A percentile compares a stretch with the other conserved stretches of the same genome.
phyloP scores from a whole-genome alignment of 768 basidiomycete species.

The Mycena pura region DNA sequence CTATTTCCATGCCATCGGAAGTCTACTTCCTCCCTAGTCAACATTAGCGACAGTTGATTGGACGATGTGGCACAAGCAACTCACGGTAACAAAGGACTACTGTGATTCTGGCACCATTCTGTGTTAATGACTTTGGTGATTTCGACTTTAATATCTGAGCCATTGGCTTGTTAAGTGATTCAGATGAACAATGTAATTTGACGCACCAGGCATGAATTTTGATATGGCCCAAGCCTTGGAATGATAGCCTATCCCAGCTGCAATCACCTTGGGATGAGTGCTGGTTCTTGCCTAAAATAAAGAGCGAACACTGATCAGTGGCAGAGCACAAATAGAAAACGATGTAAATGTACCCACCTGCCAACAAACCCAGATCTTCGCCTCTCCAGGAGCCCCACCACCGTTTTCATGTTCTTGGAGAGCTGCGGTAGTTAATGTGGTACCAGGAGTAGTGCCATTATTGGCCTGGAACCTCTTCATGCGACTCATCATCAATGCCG shows the following conservation, averaged over 20 bases:
- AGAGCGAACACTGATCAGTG: too few relatives aligned
- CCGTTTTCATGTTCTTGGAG: background rate
- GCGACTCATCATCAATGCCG: too few relatives aligned
- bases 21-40: background rate
- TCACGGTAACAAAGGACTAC: background rate
- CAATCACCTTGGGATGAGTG: too few relatives aligned
- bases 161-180: too few relatives aligned
- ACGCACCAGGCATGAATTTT: too few relatives aligned
- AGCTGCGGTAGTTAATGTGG: background rate
- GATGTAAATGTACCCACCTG: background rate
- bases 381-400: background rate
- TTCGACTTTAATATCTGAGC: too few relatives aligned
- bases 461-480: background rate
- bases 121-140: too few relatives aligned
- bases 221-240: too few relatives aligned
- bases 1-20: background rate
- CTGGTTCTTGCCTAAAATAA: background rate
- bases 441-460: background rate
- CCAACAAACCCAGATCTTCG: conserved; percentile 1
- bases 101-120: too few relatives aligned
- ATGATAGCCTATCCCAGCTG: too few relatives aligned
- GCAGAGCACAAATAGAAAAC: background rate
- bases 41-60: background rate
- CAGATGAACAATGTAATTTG: too few relatives aligned
- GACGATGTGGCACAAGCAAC: too few relatives aligned